phyloP scores from a whole-genome alignment of 2,329 filamentous ascomycete species.

The Fusarium sp. region DNA sequence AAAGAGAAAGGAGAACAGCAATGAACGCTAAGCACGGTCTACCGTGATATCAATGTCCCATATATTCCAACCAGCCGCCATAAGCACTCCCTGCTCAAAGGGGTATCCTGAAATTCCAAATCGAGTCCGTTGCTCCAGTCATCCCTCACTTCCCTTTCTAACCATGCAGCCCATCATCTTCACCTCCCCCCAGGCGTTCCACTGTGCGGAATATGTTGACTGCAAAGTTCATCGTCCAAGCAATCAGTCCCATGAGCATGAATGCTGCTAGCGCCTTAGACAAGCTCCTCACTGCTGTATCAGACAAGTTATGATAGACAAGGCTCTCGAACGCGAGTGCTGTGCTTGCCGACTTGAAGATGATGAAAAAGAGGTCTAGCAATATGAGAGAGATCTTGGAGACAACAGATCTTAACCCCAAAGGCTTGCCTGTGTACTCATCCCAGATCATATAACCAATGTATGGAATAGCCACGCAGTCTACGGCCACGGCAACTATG shows the following conservation, averaged over 20 bases:
- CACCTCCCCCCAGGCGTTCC: constrained; percentile 66
- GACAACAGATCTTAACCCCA: constrained; percentile 84
- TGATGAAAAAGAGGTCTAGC: constrained; percentile 94
- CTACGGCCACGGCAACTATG: constrained; percentile 88
- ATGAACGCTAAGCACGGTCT: constrained; percentile 31
- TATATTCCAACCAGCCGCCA: constrained; percentile 12
- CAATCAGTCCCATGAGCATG: constrained; percentile 81
- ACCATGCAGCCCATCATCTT: constrained; percentile 49
- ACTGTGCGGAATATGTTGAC: constrained; percentile 82
- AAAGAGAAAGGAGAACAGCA: constrained; percentile 11
- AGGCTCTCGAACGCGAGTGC: constrained; percentile 89
- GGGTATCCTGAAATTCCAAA: constrained; percentile 32
- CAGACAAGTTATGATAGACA: constrained; percentile 62
- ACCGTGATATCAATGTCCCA: constrained; percentile 17
- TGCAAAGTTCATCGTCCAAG: constrained; percentile 91
- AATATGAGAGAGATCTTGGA: constrained; percentile 91
- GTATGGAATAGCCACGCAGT: constrained; percentile 89
- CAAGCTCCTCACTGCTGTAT: constrained; percentile 59
- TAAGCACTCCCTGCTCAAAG: constrained; percentile 30
- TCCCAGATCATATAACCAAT: constrained; percentile 94
- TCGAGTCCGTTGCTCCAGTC: constrained; percentile 3
- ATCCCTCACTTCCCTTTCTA: constrained; percentile 6
- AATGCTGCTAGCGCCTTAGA: constrained; percentile 79
- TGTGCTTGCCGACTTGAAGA: constrained; percentile 94
- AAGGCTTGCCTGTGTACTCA: constrained; percentile 92